phyloP scores from a whole-genome alignment of 108 stramenopile genomes.

The Pseudonitzschia pungens region DNA sequence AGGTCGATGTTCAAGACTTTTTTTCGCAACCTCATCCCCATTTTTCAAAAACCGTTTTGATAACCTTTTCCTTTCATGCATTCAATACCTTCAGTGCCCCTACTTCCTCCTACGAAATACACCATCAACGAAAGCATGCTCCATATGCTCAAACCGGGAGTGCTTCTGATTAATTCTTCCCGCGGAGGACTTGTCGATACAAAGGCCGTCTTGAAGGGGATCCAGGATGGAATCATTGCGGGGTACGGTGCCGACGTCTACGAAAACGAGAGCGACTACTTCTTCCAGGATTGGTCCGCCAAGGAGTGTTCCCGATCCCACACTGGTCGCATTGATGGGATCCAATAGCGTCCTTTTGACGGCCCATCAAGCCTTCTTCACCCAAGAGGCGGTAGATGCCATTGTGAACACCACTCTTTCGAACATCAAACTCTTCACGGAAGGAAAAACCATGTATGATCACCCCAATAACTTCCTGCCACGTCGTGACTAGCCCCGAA shows the following conservation, averaged over 20 bases:
- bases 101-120: constrained; percentile 58
- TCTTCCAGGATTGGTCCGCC: constrained; percentile 79
- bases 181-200: constrained; percentile 81
- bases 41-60: background rate
- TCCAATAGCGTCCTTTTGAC: constrained; percentile 60
- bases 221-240: constrained; percentile 59
- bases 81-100: constrained; percentile 35
- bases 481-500: background rate
- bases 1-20: too few relatives aligned
- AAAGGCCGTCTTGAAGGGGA: constrained; percentile 54
- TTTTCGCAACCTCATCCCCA: too few relatives aligned
- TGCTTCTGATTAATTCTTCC: constrained; percentile 71
- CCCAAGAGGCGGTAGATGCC: constrained; percentile 71
- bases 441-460: constrained; percentile 21
- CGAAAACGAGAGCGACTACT: constrained; percentile 78
- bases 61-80: background rate
- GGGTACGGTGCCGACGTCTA: constrained; percentile 73
- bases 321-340: constrained; percentile 53
- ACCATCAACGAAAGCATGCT: constrained; percentile 54
- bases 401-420: constrained; percentile 72
- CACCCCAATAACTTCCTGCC: constrained; percentile 49
- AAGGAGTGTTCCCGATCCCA: constrained; percentile 49
- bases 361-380: constrained; percentile 85
- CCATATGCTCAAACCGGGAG: constrained; percentile 55
- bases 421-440: constrained; percentile 46